Percentiles rank a stretch among this genome's conserved stretches.
These are phyloP conservation scores for Margaritispora aquatica DNA, from an alignment of 495 filamentous ascomycete species.

Conservation along the genomic window DNA sequence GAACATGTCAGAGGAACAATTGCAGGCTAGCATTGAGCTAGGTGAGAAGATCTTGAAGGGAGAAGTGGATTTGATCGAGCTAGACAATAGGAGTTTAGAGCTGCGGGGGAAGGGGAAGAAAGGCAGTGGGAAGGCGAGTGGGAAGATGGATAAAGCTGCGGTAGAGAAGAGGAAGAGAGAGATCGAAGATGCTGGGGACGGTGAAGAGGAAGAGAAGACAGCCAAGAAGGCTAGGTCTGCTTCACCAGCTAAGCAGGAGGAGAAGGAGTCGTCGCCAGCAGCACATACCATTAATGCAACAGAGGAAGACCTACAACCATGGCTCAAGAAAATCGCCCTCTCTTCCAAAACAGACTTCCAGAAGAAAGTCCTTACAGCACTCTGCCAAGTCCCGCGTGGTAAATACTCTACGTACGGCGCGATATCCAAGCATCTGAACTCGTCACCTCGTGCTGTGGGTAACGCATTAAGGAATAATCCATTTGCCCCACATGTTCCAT, in stretches of 20 bases:
- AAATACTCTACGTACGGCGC: conserved; percentile 68
- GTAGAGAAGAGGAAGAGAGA: background rate
- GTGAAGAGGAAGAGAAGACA: background rate
- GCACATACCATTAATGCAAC: background rate
- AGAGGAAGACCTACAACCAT: conserved; percentile 4
- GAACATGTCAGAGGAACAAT: conserved; percentile 24
- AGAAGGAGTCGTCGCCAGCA: background rate
- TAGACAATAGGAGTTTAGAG: conserved; percentile 22
- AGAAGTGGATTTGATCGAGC: conserved; percentile 23
- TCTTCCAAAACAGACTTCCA: conserved; percentile 18
- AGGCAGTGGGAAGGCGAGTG: background rate
- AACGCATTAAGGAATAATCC: conserved; percentile 72
- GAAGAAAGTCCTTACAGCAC: conserved; percentile 30
- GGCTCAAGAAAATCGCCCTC: conserved; percentile 16
- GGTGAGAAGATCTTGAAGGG: conserved; percentile 25
- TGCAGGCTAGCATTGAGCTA: conserved; percentile 24
- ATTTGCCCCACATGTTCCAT: conserved; percentile 59
- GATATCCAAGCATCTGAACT: conserved; percentile 56
- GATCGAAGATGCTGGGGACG: background rate
- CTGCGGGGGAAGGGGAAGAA: conserved; percentile 2
- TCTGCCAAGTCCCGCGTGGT: conserved; percentile 66
- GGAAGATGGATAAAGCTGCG: background rate
- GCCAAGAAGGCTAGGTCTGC: background rate
- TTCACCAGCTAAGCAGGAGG: background rate
- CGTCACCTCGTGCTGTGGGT: conserved; percentile 73